Evolutionary conservation across 1,284 basidiomycete genomes (phyloP).

Genomic region (Trametes hirsuta): DNA sequence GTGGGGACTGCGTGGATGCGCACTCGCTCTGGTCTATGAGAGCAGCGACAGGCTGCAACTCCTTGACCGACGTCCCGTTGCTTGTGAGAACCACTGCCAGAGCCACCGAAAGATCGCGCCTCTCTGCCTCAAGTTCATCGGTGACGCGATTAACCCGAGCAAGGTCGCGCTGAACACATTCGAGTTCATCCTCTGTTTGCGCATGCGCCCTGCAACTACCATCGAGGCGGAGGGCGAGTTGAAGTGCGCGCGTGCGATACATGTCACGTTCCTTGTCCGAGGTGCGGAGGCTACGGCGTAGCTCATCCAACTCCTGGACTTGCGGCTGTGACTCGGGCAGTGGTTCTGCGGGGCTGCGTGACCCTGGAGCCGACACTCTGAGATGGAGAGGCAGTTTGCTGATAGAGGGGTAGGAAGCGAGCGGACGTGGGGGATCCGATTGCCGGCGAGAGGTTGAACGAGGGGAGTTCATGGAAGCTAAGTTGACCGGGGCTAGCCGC

Average conservation of each 20-base stretch:
- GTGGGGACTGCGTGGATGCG: no score
- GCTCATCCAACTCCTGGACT: neutral
- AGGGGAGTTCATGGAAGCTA: neutral
- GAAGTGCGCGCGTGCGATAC: conserved; percentile 13
- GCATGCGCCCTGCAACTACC: conserved; percentile 4
- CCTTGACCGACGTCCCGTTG: no score
- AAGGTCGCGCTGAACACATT: conserved; percentile 1
- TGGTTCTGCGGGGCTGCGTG: neutral
- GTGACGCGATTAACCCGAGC: neutral
- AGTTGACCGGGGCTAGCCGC: neutral
- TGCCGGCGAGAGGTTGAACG: neutral
- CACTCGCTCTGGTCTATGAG: no score
- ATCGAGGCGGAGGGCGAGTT: conserved; percentile 15
- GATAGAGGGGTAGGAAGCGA: neutral
- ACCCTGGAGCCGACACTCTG: neutral
- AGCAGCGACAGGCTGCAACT: no score
- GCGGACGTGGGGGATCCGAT: neutral
- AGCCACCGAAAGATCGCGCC: conserved; percentile 3
- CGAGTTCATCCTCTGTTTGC: conserved; percentile 1
- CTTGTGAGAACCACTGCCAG: neutral
- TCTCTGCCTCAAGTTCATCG: neutral
- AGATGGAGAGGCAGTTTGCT: neutral
- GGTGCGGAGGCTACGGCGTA: neutral
- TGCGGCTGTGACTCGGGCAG: neutral
- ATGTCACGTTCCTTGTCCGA: conserved; percentile 12